Evolutionary conservation across 2,329 filamentous ascomycete genomes (phyloP).

Genomic region (Trichoderma guizhouense): DNA sequence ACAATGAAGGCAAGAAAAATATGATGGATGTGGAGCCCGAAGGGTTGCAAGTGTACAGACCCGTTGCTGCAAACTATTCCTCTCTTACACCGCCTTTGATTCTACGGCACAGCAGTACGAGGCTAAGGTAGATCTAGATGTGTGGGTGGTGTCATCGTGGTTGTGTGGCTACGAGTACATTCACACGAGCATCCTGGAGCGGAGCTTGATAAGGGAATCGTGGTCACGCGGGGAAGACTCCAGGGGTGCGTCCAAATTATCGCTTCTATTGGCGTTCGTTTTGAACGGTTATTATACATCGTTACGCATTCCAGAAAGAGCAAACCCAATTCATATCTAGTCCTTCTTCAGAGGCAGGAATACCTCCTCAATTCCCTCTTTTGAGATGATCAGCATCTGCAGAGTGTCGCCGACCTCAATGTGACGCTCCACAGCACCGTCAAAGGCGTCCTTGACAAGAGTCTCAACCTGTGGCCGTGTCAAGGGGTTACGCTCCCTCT

Average conservation of each 20-base stretch:
- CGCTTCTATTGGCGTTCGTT: neutral
- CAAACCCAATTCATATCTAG: conserved; percentile 42
- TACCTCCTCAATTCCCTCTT: conserved; percentile 82
- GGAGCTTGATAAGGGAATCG: conserved; percentile 9
- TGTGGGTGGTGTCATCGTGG: conserved; percentile 1
- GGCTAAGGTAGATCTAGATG: neutral
- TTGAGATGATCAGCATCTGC: conserved; percentile 92
- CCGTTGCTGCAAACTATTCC: neutral
- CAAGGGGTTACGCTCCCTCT: conserved; percentile 68
- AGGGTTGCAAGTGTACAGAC: neutral
- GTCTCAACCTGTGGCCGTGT: conserved; percentile 72
- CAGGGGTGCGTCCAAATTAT: conserved; percentile 1
- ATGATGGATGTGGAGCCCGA: neutral
- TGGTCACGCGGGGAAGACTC: conserved; percentile 10
- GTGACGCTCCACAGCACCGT: conserved; percentile 95
- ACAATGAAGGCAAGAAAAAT: neutral
- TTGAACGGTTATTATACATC: conserved; percentile 32
- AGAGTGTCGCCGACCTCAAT: conserved; percentile 97
- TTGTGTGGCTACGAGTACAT: neutral
- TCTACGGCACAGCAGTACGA: neutral
- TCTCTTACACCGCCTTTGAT: conserved; percentile 6
- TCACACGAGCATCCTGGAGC: neutral
- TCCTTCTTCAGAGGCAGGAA: conserved; percentile 86
- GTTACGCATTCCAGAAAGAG: conserved; percentile 15
- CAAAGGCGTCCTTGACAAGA: conserved; percentile 94